Evolutionary conservation across 2,329 filamentous ascomycete genomes (phyloP).

Genomic region (Emericellopsis atlantica): DNA sequence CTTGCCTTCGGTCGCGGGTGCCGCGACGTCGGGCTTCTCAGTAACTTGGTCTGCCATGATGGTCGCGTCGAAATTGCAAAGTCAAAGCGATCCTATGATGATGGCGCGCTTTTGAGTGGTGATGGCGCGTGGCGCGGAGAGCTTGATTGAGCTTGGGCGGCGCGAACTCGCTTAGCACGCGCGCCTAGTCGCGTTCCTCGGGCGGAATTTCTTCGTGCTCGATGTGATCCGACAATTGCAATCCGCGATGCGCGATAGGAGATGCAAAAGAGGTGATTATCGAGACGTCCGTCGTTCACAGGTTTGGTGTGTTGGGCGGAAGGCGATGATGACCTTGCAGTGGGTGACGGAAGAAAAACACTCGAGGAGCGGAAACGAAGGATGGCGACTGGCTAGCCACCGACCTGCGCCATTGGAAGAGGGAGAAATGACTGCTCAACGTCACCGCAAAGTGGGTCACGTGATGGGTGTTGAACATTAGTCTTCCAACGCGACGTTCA

Average conservation of each 20-base stretch:
- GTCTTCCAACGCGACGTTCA: too few relatives aligned
- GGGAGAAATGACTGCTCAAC: not conserved
- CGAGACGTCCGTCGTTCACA: conserved; percentile 18
- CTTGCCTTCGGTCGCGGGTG: conserved; percentile 18
- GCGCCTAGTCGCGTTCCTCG: not conserved
- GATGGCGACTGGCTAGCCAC: conserved; percentile 10
- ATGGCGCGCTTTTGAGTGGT: too few relatives aligned
- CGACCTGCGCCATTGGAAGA: conserved; percentile 6
- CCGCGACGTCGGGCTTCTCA: conserved; percentile 21
- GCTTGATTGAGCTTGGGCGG: not conserved
- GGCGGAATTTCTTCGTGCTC: not conserved
- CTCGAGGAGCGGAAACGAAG: conserved; percentile 11
- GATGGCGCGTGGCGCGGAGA: too few relatives aligned
- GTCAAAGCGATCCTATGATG: too few relatives aligned
- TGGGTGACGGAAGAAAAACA: conserved; percentile 21
- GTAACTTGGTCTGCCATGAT: conserved; percentile 25
- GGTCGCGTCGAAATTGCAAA: not conserved
- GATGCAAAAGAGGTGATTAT: conserved; percentile 8
- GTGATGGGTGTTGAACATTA: not conserved
- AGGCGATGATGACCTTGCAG: conserved; percentile 13
- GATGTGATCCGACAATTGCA: not conserved
- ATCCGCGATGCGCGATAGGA: conserved; percentile 13
- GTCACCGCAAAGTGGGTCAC: conserved; percentile 1
- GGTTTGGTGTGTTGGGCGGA: conserved; percentile 7
- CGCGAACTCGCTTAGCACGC: not conserved